Evolutionary conservation across 495 filamentous ascomycete genomes (phyloP), one percentile per base, ranked within the genome.

Genomic region (Cryomyces minteri): DNA sequence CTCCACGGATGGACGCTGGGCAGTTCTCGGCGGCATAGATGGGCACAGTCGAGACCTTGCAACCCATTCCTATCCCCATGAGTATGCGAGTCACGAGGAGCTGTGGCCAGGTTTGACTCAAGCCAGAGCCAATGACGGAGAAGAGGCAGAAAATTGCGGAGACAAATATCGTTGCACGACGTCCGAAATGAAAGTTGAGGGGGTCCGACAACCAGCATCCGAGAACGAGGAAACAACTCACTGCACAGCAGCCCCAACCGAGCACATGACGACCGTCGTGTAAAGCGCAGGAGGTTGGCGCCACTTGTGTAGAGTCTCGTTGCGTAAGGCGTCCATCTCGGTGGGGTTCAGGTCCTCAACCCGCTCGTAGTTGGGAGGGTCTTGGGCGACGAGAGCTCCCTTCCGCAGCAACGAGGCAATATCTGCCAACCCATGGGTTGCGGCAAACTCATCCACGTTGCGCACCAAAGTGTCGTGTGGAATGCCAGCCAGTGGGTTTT

Each of bases 121-220:
- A 45, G 2, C 48, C 50, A 11, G 38, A 40, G 2, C 51, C 53
- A 30, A 55, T 52, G 43, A 43, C 39, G 9, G 51, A 40, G 1
- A 42, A 46, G 14, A 53, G 71, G 59, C 79, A 87, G 5, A 82
- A 71, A 8, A 78, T 53, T 4, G 78, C 76, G 9, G 72, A 74
- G 50, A 82, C 70, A 58, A 92, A 88, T 42, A 93, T 82, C 8
- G 84, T 88, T 5, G 84, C 43, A 6, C 43, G 32, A 5, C 43
- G 41, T 29, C n/a, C 34, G 33, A 47, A 46, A 48, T 53, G 45
- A 48, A 48, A 47, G 48, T 41, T 45, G 40, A 46, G 39, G 30
- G 49, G 42, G 18, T 29, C 39, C 18, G 32, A n/a, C n/a, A 45
- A 36, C 49, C 50, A 46, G 43, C 5, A 29, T 38, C 11, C n/a